A percentile compares a stretch with the other conserved stretches of the same genome.
Conservation (phyloP, 2,329 filamentous ascomycete species). For the Sporothrix brasiliensis region DNA sequence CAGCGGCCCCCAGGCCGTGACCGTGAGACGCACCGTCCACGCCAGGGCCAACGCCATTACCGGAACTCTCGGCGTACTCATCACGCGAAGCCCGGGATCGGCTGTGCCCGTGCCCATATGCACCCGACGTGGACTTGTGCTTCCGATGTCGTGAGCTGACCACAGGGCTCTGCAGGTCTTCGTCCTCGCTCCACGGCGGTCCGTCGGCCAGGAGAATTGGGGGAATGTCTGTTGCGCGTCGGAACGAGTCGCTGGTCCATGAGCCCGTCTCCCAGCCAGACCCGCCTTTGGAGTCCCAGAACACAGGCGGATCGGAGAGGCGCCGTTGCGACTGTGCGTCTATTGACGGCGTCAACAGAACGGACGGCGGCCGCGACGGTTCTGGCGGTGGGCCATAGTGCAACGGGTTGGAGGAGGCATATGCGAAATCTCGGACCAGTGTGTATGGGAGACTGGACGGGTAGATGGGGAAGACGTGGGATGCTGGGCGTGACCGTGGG, state of each 20-base stretch:
- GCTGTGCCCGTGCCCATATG: conserved; percentile 50
- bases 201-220: conserved; percentile 85
- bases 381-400: conserved; percentile 92
- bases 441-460: conserved; percentile 85
- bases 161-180: conserved; percentile 90
- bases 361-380: conserved; percentile 69
- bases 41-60: neutral
- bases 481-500: conserved; percentile 74
- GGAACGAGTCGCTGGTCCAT: conserved; percentile 58
- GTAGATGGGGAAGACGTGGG: conserved; percentile 80
- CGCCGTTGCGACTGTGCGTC: conserved; percentile 64
- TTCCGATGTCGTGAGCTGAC: conserved; percentile 84
- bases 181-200: conserved; percentile 92
- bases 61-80: conserved; percentile 30
- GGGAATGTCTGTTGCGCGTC: conserved; percentile 70
- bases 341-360: conserved; percentile 81
- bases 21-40: neutral
- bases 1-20: conserved; percentile 37
- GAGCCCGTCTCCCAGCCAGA: conserved; percentile 57
- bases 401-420: conserved; percentile 76
- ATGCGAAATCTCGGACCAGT: conserved; percentile 95
- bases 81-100: conserved; percentile 53
- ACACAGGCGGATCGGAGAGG: conserved; percentile 77
- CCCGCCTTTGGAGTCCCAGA: conserved; percentile 69
- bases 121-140: conserved; percentile 69